Percentiles rank a stretch among this genome's conserved stretches.
These are phyloP conservation scores for Cordyceps cicadae DNA, from an alignment of 2,329 filamentous ascomycete genomes.

Conservation along the genomic window DNA sequence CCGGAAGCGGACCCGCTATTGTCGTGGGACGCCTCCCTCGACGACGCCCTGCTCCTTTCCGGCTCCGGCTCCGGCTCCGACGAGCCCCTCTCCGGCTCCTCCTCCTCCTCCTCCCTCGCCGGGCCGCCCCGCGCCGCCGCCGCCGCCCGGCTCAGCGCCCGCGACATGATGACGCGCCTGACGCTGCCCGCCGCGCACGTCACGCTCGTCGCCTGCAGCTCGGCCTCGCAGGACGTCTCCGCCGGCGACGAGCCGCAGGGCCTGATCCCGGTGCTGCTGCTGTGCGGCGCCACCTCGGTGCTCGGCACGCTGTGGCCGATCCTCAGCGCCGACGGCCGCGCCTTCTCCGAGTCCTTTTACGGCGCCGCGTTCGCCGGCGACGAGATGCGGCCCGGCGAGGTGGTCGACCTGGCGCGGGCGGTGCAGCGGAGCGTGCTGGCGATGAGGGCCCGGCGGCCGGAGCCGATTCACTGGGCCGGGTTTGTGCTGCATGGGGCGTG, in stretches of 20 bases:
- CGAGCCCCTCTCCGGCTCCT: not conserved
- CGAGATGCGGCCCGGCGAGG: not conserved
- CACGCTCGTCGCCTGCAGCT: conserved; percentile 3
- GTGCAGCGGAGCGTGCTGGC: not conserved
- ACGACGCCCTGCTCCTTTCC: not conserved
- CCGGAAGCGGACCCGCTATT: not conserved
- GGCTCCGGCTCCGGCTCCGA: not conserved
- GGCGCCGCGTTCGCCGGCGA: not conserved
- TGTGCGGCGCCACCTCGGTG: conserved; percentile 2
- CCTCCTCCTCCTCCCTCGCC: no score
- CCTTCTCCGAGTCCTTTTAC: not conserved
- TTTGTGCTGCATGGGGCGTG: conserved; percentile 5
- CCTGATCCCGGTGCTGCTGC: conserved; percentile 1
- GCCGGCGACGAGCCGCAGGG: conserved; percentile 6
- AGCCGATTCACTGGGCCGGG: not conserved
- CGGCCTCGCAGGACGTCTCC: conserved; percentile 3
- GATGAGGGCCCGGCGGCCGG: not conserved
- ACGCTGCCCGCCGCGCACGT: not conserved
- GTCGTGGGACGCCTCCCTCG: conserved; percentile 2
- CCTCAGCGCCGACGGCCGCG: not conserved
- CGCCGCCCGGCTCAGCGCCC: not conserved
- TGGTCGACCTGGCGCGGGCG: not conserved
- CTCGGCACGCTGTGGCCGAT: conserved; percentile 7
- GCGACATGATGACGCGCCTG: not conserved
- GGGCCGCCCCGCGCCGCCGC: not conserved